Conservation (phyloP, 352 stramenopile species). For the Phytophthora brassicae region DNA sequence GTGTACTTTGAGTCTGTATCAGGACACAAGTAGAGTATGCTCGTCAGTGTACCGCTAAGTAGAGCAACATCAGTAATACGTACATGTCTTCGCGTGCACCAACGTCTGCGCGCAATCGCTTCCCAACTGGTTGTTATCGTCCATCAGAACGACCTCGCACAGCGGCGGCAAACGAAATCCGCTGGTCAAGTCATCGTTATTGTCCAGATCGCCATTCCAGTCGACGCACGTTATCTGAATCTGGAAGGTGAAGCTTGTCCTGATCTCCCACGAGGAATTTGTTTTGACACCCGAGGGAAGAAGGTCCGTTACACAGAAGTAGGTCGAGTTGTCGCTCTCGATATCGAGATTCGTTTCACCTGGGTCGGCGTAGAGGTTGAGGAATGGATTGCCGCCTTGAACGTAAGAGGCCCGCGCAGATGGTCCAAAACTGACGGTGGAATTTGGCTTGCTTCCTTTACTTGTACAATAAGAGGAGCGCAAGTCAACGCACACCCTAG, state of each 20-base stretch:
- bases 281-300: constrained; percentile 57
- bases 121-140: constrained; percentile 49
- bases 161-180: constrained; percentile 49
- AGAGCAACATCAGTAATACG: constrained; percentile 23
- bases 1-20: constrained; percentile 56
- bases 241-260: constrained; percentile 71
- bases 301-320: constrained; percentile 74
- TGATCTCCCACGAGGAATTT: constrained; percentile 72
- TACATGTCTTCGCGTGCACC: constrained; percentile 64
- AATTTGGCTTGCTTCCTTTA: constrained; percentile 46
- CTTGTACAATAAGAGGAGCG: constrained; percentile 48
- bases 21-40: constrained; percentile 5
- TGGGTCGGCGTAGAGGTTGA: constrained; percentile 63
- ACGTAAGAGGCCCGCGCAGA: constrained; percentile 54
- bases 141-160: constrained; percentile 61
- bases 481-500: constrained; percentile 73
- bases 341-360: constrained; percentile 55
- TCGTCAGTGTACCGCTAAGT: constrained; percentile 5
- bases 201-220: constrained; percentile 36
- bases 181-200: constrained; percentile 20
- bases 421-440: constrained; percentile 52
- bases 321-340: constrained; percentile 59
- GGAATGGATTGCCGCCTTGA: constrained; percentile 77
- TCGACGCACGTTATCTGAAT: constrained; percentile 60
- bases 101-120: constrained; percentile 73